phyloP scores from a whole-genome alignment of 148 eudicot species.

The Polygonum aviculare region DNA sequence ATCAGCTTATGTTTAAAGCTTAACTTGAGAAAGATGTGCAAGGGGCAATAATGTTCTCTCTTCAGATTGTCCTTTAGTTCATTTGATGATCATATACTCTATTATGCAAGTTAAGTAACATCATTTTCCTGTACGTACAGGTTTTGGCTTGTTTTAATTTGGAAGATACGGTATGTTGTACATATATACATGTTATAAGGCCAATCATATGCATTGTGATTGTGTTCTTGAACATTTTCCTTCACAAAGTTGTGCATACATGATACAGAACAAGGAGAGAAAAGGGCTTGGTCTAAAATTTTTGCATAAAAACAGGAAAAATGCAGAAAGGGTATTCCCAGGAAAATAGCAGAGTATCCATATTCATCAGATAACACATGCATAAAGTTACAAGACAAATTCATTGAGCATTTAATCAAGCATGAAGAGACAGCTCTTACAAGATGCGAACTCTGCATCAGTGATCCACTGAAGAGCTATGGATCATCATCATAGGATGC shows the following conservation, averaged over 20 bases:
- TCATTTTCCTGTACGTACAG: not conserved
- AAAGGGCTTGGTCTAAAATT: not conserved
- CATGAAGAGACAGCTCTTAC: not conserved
- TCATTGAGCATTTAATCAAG: not conserved
- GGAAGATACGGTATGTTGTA: not conserved
- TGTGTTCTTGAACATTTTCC: not conserved
- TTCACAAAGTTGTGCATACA: not conserved
- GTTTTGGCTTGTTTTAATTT: not conserved
- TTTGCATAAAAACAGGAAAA: not conserved
- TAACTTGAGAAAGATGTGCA: not conserved
- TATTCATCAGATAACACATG: not conserved
- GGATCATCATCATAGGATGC: slow-evolving; percentile 72
- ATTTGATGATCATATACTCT: not conserved
- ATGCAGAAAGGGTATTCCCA: not conserved
- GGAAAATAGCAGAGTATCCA: not conserved
- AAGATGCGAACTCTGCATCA: not conserved
- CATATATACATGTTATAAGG: not conserved
- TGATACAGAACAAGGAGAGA: not conserved
- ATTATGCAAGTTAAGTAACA: not conserved
- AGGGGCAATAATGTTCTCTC: not conserved
- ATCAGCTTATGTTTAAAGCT: too few relatives aligned
- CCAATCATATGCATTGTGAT: not conserved
- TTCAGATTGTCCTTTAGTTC: not conserved
- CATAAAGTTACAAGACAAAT: not conserved
- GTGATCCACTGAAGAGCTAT: slow-evolving; percentile 17